Conservation (phyloP, 495 filamentous ascomycete species). For the Podospora comata region DNA sequence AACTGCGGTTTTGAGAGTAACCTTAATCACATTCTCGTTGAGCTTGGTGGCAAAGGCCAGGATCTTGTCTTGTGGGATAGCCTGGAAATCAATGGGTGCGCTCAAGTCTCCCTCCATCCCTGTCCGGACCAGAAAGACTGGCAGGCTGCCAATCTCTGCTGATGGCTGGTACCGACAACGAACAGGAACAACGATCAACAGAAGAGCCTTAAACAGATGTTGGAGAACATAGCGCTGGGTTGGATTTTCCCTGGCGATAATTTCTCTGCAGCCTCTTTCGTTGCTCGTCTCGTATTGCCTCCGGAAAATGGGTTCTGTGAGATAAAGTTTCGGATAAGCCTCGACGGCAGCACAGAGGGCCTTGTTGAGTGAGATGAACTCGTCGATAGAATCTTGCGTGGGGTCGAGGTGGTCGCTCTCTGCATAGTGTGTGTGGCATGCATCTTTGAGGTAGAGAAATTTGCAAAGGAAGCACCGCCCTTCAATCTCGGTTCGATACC, state of each 20-base stretch:
- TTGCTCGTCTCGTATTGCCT: background rate
- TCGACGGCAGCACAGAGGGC: background rate
- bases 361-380: background rate
- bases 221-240: background rate
- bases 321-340: background rate
- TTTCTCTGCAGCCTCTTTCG: background rate
- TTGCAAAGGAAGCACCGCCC: background rate
- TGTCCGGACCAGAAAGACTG: background rate
- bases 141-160: background rate
- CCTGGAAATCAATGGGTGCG: background rate
- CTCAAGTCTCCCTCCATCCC: background rate
- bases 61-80: background rate
- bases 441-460: background rate
- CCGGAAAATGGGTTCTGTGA: background rate
- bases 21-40: background rate
- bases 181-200: background rate
- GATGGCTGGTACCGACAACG: background rate
- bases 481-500: background rate
- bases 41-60: background rate
- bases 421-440: background rate
- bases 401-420: background rate
- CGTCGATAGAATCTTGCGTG: background rate
- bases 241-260: background rate
- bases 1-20: background rate
- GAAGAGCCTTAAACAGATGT: background rate